Conservation (phyloP, 352 stramenopile genomes). For the Pythium aphanidermatum region DNA sequence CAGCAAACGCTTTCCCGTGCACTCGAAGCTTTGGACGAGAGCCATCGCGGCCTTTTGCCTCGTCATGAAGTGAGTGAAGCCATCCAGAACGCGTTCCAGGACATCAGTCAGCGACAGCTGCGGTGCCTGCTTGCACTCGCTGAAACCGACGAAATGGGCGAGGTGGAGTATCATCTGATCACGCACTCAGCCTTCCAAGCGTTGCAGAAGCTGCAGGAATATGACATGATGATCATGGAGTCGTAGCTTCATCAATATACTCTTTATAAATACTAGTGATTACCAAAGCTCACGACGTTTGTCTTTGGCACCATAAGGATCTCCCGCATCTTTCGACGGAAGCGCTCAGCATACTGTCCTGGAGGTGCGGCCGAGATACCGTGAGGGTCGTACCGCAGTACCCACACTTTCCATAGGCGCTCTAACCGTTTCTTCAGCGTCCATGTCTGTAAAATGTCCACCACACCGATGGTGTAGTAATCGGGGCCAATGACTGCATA, state of each 20-base stretch:
- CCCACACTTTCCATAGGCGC: slow-evolving; percentile 76
- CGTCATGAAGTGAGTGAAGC: slow-evolving; percentile 49
- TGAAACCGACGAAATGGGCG: slow-evolving; percentile 57
- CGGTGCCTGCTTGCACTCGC: slow-evolving; percentile 58
- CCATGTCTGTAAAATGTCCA: slow-evolving; percentile 90
- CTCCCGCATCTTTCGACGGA: slow-evolving; percentile 77
- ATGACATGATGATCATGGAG: slow-evolving; percentile 75
- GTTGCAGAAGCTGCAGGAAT: slow-evolving; percentile 78
- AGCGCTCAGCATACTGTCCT: slow-evolving; percentile 65
- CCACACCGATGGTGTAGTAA: slow-evolving; percentile 84
- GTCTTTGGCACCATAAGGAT: slow-evolving; percentile 76
- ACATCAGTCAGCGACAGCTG: slow-evolving; percentile 56
- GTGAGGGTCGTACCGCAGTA: slow-evolving; percentile 57
- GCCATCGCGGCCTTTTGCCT: slow-evolving; percentile 40
- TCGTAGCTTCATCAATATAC: slow-evolving; percentile 21
- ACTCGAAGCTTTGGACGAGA: slow-evolving; percentile 65
- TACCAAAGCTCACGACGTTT: slow-evolving; percentile 45
- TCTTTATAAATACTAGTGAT: slow-evolving; percentile 18
- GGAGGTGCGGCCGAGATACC: slow-evolving; percentile 80
- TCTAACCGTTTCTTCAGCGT: slow-evolving; percentile 80
- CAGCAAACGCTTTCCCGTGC: slow-evolving; percentile 51
- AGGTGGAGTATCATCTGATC: slow-evolving; percentile 67
- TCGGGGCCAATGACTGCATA: slow-evolving; percentile 74
- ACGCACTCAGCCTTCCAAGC: slow-evolving; percentile 66
- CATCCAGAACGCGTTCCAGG: slow-evolving; percentile 54